Evolutionary conservation across 768 basidiomycete genomes (phyloP), one percentile per base, ranked within the genome.

Genomic region (Phylloporus rhodoxanthus): DNA sequence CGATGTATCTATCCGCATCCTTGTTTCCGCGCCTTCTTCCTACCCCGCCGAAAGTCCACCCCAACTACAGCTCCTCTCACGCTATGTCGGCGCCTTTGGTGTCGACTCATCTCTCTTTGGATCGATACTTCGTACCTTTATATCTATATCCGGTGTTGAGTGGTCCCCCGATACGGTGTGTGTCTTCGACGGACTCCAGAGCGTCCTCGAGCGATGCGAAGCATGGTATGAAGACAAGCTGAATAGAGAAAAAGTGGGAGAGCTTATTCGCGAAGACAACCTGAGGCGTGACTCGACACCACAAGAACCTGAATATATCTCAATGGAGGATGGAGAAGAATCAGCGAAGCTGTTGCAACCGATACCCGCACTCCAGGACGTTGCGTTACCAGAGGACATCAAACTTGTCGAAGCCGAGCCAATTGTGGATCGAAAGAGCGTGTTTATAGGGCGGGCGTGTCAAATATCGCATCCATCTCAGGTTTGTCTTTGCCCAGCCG

Each of bases 121-220:
- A 20, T 77, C 77, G 1, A 75, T 91, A 30, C 72, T 92, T 17
- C 78, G 86, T 33, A 92, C 87, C 0, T 94, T 78, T 64, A 90
- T 93, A 47, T 91, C 91, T 4, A 61, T 74, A 19, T 78, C 75
- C 47, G 88, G 85, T 7, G 77, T 89, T n/a, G 85, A 90, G 55
- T 94, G 86, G 81, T 70, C 73, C 3, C 72, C 77, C 20, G 89
- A 83, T 26, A 74, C 72, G 1, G 83, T 92, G 15, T 91, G 87
- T 55, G 85, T 93, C 11, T 94, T 92, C 60, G 91, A 94, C 54
- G 91, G 91, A 10, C 66, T 93, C 23, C 88, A 91, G 66, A 81
- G 73, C 57, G 79, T 87, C 9, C 65, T 85, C 26, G 88, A 91
- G 41, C 71, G 72, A 14, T 85, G 83, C 53, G 70, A 74, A 20